Evolutionary conservation across 768 basidiomycete genomes (phyloP).

Genomic region (Cyclocybe cylindracea): DNA sequence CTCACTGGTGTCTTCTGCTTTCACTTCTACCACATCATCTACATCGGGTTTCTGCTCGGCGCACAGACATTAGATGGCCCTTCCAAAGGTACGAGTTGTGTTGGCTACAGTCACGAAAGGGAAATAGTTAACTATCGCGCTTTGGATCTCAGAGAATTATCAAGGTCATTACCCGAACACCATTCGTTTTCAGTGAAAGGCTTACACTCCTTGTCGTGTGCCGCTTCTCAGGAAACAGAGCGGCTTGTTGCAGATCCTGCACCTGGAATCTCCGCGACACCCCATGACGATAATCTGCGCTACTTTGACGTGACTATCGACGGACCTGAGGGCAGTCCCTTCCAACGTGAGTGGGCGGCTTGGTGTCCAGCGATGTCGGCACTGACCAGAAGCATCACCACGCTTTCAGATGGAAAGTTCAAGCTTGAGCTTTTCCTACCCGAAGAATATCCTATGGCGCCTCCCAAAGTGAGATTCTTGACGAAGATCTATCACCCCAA

Average conservation of each 20-base stretch:
- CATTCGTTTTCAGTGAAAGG: constrained; percentile 6
- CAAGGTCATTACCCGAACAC: constrained; percentile 36
- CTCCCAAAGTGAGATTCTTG: constrained; percentile 96
- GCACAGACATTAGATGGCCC: constrained; percentile 32
- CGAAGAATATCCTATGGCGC: constrained; percentile 99
- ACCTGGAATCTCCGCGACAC: constrained; percentile 92
- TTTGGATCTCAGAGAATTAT: constrained; percentile 46
- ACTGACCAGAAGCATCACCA: constrained; percentile 2
- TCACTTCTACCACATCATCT: constrained; percentile 6
- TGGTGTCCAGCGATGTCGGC: background rate
- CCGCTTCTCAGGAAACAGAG: constrained; percentile 81
- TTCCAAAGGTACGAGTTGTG: constrained; percentile 48
- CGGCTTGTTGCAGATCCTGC: constrained; percentile 95
- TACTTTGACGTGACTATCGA: constrained; percentile 99
- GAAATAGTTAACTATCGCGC: constrained; percentile 6
- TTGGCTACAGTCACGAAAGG: background rate
- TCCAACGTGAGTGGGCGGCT: constrained; percentile 55
- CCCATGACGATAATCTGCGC: constrained; percentile 96
- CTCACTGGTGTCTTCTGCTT: constrained; percentile 1
- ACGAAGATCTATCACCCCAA: constrained; percentile 99
- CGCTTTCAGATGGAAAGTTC: constrained; percentile 77
- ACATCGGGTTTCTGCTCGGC: background rate
- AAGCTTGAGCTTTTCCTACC: constrained; percentile 97
- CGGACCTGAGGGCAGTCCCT: constrained; percentile 94
- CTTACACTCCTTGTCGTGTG: background rate